These are phyloP conservation scores for Cetraspora pellucida DNA, from an alignment of 192 early-diverging fungal species.

Conservation along the genomic window DNA sequence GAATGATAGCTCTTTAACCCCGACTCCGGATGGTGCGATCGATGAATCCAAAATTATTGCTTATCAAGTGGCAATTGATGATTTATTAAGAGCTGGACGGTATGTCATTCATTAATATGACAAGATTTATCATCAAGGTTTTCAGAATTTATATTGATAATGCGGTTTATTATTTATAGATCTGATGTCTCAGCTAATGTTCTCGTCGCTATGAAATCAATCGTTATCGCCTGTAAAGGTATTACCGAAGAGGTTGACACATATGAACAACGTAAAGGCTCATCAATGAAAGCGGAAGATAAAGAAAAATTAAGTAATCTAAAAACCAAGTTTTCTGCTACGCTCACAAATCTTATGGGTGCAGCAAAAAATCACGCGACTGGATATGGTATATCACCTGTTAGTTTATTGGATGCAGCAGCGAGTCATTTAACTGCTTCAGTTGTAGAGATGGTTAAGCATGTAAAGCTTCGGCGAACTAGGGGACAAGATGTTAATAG, in stretches of 20 bases:
- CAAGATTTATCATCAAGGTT: not conserved
- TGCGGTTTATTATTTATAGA: constrained; percentile 34
- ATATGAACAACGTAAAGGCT: constrained; percentile 54
- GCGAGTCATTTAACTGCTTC: constrained; percentile 77
- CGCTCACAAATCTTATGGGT: constrained; percentile 68
- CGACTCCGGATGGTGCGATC: constrained; percentile 64
- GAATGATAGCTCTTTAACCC: constrained; percentile 37
- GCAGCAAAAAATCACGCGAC: constrained; percentile 80
- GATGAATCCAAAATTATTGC: constrained; percentile 67
- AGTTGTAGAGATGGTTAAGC: constrained; percentile 77
- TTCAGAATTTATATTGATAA: not conserved
- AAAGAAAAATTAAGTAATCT: constrained; percentile 53
- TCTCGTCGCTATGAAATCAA: constrained; percentile 80
- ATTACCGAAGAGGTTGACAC: constrained; percentile 83
- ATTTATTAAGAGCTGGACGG: constrained; percentile 75
- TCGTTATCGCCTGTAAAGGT: constrained; percentile 80
- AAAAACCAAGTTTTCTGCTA: constrained; percentile 65
- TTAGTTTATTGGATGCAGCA: constrained; percentile 79
- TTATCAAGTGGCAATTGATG: constrained; percentile 85
- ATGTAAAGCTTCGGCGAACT: constrained; percentile 41
- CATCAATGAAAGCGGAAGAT: constrained; percentile 52
- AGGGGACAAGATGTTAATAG: not conserved
- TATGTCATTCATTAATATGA: constrained; percentile 33
- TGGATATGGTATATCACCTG: constrained; percentile 54
- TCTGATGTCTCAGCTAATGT: constrained; percentile 73